Conservation (phyloP, 108 stramenopile genomes). For the Asterionellopsis glacialis region DNA sequence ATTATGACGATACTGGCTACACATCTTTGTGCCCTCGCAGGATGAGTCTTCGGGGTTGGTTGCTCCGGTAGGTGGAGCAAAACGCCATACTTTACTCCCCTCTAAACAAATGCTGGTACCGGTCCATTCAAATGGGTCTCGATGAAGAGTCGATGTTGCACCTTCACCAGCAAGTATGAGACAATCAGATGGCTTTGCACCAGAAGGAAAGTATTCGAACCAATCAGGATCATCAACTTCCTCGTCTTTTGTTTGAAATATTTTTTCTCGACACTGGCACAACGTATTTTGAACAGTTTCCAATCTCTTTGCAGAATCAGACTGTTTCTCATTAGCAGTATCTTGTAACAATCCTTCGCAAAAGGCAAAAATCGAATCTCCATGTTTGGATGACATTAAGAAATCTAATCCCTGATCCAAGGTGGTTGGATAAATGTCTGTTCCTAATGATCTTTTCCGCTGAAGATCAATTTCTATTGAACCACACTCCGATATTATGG, state of each 20-base stretch:
- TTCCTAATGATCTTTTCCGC: constrained; percentile 8
- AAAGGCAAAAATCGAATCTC: constrained; percentile 42
- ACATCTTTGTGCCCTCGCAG: not conserved
- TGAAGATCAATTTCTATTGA: constrained; percentile 6
- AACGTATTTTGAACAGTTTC: constrained; percentile 4
- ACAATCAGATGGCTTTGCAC: constrained; percentile 37
- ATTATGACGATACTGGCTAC: not conserved
- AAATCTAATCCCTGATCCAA: constrained; percentile 33
- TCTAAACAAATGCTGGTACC: constrained; percentile 60
- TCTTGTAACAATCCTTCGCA: constrained; percentile 42
- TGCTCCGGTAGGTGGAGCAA: constrained; percentile 28
- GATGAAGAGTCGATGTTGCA: constrained; percentile 52
- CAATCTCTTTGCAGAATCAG: not conserved
- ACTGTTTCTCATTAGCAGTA: not conserved
- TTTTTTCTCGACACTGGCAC: constrained; percentile 10
- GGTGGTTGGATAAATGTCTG: constrained; percentile 30
- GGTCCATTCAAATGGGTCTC: constrained; percentile 76
- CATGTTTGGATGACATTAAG: constrained; percentile 38
- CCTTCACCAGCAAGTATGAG: constrained; percentile 57
- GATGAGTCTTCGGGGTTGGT: not conserved
- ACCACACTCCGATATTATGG: constrained; percentile 1
- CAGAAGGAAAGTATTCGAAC: constrained; percentile 51
- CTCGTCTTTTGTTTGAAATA: constrained; percentile 1
- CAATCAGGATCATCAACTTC: constrained; percentile 22
- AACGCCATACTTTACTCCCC: constrained; percentile 65